These are phyloP conservation scores for Nitzschia sp. DNA, from an alignment of 108 stramenopile genomes.

Conservation along the genomic window DNA sequence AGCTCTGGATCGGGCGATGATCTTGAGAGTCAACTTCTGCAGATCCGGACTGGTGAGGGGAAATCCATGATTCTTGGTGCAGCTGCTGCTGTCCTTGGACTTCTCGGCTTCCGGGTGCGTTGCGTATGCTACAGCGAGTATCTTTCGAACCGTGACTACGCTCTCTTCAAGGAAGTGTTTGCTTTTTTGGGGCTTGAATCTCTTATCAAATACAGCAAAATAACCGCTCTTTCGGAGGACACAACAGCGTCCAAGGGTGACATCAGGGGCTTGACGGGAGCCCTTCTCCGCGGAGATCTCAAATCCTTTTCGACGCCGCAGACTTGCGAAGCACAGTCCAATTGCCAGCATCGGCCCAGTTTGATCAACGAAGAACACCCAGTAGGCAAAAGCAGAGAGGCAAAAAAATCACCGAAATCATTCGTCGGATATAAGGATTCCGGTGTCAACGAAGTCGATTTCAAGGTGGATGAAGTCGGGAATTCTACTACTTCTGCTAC, in stretches of 20 bases:
- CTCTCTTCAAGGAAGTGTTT: slow-evolving; percentile 57
- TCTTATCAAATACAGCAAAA: slow-evolving; percentile 58
- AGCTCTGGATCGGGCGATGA: slow-evolving; percentile 11
- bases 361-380: not conserved
- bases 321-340: not conserved
- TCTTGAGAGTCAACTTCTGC: slow-evolving; percentile 57
- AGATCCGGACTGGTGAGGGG: slow-evolving; percentile 64
- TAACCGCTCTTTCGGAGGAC: slow-evolving; percentile 57
- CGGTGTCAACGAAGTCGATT: not conserved
- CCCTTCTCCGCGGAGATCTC: slow-evolving; percentile 33
- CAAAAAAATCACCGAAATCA: too few species aligned
- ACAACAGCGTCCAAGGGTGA: slow-evolving; percentile 59
- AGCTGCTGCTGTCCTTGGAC: slow-evolving; percentile 45
- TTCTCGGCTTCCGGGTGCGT: slow-evolving; percentile 58
- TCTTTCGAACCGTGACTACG: slow-evolving; percentile 53
- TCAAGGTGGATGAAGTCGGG: not conserved
- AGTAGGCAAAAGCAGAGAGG: not conserved
- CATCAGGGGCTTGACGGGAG: slow-evolving; percentile 49
- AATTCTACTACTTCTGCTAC: not conserved
- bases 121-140: slow-evolving; percentile 72
- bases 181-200: slow-evolving; percentile 33
- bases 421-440: not conserved
- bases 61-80: slow-evolving; percentile 70
- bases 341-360: too few species aligned
- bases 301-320: not conserved